Evolutionary conservation across 2,329 filamentous ascomycete species (phyloP).

Genomic region (Exutisphaerella laricina): DNA sequence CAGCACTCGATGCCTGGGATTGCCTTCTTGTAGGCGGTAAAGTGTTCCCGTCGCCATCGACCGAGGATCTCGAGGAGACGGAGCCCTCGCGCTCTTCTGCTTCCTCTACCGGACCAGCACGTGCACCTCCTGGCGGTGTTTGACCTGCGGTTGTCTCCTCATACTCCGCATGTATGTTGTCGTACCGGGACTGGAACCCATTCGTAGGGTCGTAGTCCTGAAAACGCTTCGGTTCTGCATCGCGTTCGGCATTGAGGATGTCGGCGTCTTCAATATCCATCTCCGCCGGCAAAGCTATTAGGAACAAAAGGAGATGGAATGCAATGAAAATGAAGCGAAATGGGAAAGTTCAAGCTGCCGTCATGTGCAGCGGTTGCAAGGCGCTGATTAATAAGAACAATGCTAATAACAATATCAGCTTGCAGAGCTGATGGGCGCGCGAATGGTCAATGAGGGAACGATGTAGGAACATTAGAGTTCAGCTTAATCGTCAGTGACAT

Average conservation of each 20-base stretch:
- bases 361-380: too few species aligned
- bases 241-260: slow-evolving; percentile 51
- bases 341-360: too few species aligned
- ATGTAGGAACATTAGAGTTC: too few species aligned
- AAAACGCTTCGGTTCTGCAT: slow-evolving; percentile 45
- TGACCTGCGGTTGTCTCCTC: too few species aligned
- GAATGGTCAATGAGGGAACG: too few species aligned
- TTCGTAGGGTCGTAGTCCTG: slow-evolving; percentile 15
- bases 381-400: too few species aligned
- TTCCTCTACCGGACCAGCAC: not conserved
- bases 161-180: not conserved
- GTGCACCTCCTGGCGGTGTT: not conserved
- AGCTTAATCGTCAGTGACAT: too few species aligned
- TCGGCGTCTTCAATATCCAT: slow-evolving; percentile 53
- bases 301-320: too few species aligned
- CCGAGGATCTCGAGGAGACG: slow-evolving; percentile 26
- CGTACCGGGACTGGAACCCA: not conserved
- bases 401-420: too few species aligned
- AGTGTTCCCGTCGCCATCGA: slow-evolving; percentile 1
- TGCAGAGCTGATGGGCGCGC: too few species aligned
- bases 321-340: too few species aligned
- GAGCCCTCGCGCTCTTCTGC: slow-evolving; percentile 40
- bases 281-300: too few species aligned
- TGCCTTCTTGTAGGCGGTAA: not conserved
- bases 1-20: slow-evolving; percentile 3